phyloP scores from a whole-genome alignment of 306 rosid genomes.

The Casuarina glauca region DNA sequence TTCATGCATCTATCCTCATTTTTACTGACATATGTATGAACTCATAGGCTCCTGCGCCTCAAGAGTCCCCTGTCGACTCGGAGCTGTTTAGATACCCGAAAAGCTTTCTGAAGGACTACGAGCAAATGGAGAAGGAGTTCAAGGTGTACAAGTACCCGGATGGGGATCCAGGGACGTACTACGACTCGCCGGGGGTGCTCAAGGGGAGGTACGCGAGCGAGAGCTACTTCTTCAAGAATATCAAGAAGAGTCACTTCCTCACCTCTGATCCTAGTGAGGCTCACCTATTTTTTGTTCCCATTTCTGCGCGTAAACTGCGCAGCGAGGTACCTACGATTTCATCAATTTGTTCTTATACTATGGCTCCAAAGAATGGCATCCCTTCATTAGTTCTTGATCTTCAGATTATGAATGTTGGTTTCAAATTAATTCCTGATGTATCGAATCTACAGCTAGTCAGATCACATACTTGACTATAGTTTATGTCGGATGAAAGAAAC shows the following conservation, averaged over 20 bases:
- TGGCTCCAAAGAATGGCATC: neutral
- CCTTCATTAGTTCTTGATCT: neutral
- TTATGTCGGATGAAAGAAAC: too few species aligned
- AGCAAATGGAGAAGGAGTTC: constrained; percentile 30
- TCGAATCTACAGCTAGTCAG: too few species aligned
- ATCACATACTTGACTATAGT: too few species aligned
- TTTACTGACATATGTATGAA: too few species aligned
- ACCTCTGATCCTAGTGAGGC: constrained; percentile 30
- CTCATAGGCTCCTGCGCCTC: too few species aligned
- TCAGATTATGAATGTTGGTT: too few species aligned
- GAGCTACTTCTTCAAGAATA: constrained; percentile 38
- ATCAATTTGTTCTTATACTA: neutral
- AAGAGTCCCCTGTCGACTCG: too few species aligned
- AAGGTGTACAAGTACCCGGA: constrained; percentile 37
- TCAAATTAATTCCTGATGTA: too few species aligned
- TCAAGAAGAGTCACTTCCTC: constrained; percentile 27
- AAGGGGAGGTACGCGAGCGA: constrained; percentile 30
- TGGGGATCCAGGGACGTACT: constrained; percentile 25
- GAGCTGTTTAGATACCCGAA: too few species aligned
- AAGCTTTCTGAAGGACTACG: neutral
- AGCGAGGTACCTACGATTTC: constrained; percentile 26
- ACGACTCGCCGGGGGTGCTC: constrained; percentile 30
- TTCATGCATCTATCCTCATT: too few species aligned
- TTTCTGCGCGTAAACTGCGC: constrained; percentile 36
- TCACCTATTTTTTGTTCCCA: constrained; percentile 39